Evolutionary conservation across 371 early-diverging fungal genomes (phyloP).

Genomic region (Mortierella sp.): DNA sequence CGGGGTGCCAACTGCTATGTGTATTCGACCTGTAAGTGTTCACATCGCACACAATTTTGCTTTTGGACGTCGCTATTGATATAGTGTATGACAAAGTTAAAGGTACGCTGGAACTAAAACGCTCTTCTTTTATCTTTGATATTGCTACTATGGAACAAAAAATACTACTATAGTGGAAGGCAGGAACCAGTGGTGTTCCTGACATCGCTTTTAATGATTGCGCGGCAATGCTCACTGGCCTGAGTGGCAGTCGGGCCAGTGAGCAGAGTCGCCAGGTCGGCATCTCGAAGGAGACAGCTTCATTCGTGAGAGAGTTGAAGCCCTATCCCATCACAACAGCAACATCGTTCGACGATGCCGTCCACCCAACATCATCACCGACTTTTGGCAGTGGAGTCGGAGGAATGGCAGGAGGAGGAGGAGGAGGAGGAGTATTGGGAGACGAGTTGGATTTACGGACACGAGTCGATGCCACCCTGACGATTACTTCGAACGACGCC

Average conservation of each 20-base stretch:
- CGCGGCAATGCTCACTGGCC: slow-evolving; percentile 23
- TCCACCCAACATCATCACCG: background rate
- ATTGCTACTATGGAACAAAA: background rate
- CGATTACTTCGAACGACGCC: slow-evolving; percentile 26
- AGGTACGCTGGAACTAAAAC: background rate
- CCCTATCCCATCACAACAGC: slow-evolving; percentile 1
- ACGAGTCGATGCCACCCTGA: slow-evolving; percentile 17
- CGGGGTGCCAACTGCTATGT: slow-evolving; percentile 21
- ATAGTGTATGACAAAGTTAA: background rate
- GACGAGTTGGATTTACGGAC: slow-evolving; percentile 3
- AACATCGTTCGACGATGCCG: background rate
- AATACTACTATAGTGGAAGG: slow-evolving; percentile 21
- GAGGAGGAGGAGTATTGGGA: background rate
- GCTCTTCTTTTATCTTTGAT: background rate
- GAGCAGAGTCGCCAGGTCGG: slow-evolving; percentile 29
- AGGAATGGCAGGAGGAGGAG: background rate
- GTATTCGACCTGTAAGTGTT: slow-evolving; percentile 32
- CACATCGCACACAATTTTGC: background rate
- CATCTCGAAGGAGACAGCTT: slow-evolving; percentile 13
- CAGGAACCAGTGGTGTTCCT: slow-evolving; percentile 33
- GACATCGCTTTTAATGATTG: slow-evolving; percentile 33
- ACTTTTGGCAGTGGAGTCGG: background rate
- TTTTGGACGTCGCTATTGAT: background rate
- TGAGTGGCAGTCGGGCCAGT: slow-evolving; percentile 31
- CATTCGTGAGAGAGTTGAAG: slow-evolving; percentile 28